phyloP scores from a whole-genome alignment of 192 early-diverging fungal genomes.

The Linnemannia hyalina region DNA sequence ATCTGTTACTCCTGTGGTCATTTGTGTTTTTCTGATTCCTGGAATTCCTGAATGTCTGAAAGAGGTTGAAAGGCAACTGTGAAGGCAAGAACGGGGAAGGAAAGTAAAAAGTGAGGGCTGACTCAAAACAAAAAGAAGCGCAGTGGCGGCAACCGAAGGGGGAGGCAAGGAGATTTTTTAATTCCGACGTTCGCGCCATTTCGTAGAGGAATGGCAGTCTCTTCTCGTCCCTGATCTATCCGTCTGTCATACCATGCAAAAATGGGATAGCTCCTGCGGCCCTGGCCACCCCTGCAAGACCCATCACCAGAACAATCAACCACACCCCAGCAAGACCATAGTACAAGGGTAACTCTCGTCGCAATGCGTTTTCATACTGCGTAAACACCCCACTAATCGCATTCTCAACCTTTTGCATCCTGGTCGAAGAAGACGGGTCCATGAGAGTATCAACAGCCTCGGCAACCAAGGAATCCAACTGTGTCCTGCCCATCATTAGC shows the following conservation, averaged over 20 bases:
- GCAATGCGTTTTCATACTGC: slow-evolving; percentile 10
- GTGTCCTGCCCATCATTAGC: slow-evolving; percentile 15
- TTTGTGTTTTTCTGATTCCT: neutral
- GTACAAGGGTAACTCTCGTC: slow-evolving; percentile 23
- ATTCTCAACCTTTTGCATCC: neutral
- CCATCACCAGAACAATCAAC: slow-evolving; percentile 12
- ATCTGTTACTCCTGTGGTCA: slow-evolving; percentile 55
- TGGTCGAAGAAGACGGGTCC: too few relatives aligned
- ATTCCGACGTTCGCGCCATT: neutral
- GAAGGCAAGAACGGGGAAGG: neutral
- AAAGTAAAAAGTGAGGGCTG: too few relatives aligned
- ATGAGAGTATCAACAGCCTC: neutral
- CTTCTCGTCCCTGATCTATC: too few relatives aligned
- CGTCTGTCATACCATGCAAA: too few relatives aligned
- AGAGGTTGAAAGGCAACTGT: neutral
- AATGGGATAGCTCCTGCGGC: neutral
- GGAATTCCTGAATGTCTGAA: neutral
- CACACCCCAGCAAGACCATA: slow-evolving; percentile 32
- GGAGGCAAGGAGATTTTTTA: neutral
- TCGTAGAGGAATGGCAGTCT: neutral
- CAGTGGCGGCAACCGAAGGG: neutral
- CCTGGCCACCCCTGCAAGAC: neutral
- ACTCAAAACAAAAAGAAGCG: neutral
- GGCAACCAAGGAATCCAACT: slow-evolving; percentile 13
- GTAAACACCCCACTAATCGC: slow-evolving; percentile 8